Evolutionary conservation across 306 rosid species (phyloP).

Genomic region (Sindora glabra): DNA sequence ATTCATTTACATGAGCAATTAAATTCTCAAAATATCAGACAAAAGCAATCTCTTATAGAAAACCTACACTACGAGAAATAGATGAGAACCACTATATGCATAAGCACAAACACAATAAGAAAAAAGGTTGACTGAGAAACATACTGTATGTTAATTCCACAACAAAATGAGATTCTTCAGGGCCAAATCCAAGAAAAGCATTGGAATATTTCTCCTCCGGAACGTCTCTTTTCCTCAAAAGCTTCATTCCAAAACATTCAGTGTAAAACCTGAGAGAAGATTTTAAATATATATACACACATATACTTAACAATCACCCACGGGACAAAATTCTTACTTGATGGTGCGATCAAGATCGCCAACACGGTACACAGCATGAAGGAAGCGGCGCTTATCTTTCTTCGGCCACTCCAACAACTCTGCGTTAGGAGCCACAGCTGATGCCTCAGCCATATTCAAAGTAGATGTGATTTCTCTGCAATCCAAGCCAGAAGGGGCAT

Average conservation of each 20-base stretch:
- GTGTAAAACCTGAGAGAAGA: slow-evolving; percentile 66
- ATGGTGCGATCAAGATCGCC: slow-evolving; percentile 96
- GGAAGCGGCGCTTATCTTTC: slow-evolving; percentile 79
- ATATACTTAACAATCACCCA: background rate
- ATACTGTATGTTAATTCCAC: slow-evolving; percentile 90
- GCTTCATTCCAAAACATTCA: slow-evolving; percentile 80
- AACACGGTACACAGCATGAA: slow-evolving; percentile 91
- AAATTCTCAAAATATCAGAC: no score
- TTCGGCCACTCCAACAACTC: slow-evolving; percentile 82
- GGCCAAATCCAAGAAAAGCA: slow-evolving; percentile 89
- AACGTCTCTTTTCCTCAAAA: slow-evolving; percentile 70
- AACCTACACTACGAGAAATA: slow-evolving; percentile 2
- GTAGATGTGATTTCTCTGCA: slow-evolving; percentile 11
- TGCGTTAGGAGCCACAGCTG: slow-evolving; percentile 38
- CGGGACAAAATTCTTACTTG: slow-evolving; percentile 38
- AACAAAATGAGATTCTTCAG: slow-evolving; percentile 68
- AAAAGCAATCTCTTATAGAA: no score
- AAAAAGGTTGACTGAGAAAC: slow-evolving; percentile 17
- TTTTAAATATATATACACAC: slow-evolving; percentile 4
- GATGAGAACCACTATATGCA: slow-evolving; percentile 2
- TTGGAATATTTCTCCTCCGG: slow-evolving; percentile 88
- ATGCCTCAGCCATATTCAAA: slow-evolving; percentile 67
- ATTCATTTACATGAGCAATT: no score
- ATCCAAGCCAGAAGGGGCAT: background rate
- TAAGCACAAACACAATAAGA: background rate